A percentile compares a stretch with the other conserved stretches of the same genome.
These are phyloP conservation scores for Aspergillus brasiliensis DNA, from an alignment of 2,329 filamentous ascomycete genomes.

Conservation along the genomic window DNA sequence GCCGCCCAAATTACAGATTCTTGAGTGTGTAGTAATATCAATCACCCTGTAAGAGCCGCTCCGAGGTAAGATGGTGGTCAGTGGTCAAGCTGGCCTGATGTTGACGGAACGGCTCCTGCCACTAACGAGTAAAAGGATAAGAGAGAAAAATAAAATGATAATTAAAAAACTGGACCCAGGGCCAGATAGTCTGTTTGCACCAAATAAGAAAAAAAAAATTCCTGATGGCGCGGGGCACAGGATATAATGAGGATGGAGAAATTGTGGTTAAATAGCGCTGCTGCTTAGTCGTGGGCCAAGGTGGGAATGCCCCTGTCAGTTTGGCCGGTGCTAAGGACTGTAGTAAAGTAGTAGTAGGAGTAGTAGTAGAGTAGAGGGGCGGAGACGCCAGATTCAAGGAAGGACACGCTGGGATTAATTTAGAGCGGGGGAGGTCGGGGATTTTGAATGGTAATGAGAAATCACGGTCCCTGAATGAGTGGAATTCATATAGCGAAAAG, in stretches of 20 bases:
- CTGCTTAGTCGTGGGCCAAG: slow-evolving; percentile 7
- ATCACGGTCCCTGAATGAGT: neutral
- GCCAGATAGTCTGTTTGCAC: slow-evolving; percentile 26
- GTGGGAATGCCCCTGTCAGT: neutral
- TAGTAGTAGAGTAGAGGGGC: neutral
- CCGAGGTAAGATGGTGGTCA: slow-evolving; percentile 4
- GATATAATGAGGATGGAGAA: slow-evolving; percentile 13
- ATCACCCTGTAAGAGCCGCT: slow-evolving; percentile 17
- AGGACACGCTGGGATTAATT: neutral
- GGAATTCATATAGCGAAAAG: neutral
- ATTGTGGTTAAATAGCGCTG: slow-evolving; percentile 15
- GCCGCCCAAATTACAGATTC: slow-evolving; percentile 2
- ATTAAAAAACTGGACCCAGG: slow-evolving; percentile 22
- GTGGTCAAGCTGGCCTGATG: slow-evolving; percentile 24
- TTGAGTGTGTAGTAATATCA: slow-evolving; percentile 3
- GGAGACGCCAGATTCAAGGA: neutral
- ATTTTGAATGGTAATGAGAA: neutral
- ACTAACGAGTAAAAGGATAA: slow-evolving; percentile 19
- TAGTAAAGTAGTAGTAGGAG: neutral
- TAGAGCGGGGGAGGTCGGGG: neutral
- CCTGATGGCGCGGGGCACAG: slow-evolving; percentile 21
- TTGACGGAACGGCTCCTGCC: slow-evolving; percentile 22
- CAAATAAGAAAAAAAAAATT: slow-evolving; percentile 11
- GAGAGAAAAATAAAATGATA: too few species aligned
- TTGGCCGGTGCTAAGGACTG: too few species aligned